A percentile compares a stretch with the other conserved stretches of the same genome.
These are phyloP conservation scores for Capronia americana DNA, from an alignment of 2,329 filamentous ascomycete species.

Conservation along the genomic window DNA sequence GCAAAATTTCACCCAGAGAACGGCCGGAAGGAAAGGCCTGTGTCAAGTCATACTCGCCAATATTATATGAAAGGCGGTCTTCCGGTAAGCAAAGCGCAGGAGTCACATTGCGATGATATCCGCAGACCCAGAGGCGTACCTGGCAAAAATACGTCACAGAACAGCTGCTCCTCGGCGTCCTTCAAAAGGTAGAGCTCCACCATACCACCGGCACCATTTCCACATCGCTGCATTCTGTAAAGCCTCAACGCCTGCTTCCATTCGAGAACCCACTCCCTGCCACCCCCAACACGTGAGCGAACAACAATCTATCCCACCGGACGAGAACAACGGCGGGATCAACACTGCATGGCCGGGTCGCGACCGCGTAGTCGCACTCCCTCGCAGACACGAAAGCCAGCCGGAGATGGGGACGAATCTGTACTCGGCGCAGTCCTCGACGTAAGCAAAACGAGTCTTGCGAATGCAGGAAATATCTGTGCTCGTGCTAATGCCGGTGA, in stretches of 20 bases:
- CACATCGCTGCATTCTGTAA: background rate
- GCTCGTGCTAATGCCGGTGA: constrained; percentile 30
- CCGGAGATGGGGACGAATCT: constrained; percentile 50
- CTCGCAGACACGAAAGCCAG: constrained; percentile 49
- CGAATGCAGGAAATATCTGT: background rate
- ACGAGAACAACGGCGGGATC: constrained; percentile 6
- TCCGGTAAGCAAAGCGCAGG: constrained; percentile 14
- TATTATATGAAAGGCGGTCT: background rate
- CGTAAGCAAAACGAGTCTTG: constrained; percentile 41
- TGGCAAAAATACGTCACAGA: constrained; percentile 5
- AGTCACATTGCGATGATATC: constrained; percentile 18
- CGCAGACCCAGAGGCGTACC: constrained; percentile 1
- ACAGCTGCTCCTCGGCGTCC: constrained; percentile 11
- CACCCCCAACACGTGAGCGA: background rate
- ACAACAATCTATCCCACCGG: background rate
- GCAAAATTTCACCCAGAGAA: background rate
- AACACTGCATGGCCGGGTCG: constrained; percentile 49
- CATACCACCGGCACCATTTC: background rate
- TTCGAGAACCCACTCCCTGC: background rate
- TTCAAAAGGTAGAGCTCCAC: constrained; percentile 6
- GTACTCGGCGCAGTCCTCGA: constrained; percentile 57
- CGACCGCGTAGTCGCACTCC: constrained; percentile 51
- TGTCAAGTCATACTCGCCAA: background rate
- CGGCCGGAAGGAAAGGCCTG: background rate
- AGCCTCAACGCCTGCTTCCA: background rate